Evolutionary conservation across 176 grass and related monocot genomes (phyloP).

Genomic region (Chloris gayana): DNA sequence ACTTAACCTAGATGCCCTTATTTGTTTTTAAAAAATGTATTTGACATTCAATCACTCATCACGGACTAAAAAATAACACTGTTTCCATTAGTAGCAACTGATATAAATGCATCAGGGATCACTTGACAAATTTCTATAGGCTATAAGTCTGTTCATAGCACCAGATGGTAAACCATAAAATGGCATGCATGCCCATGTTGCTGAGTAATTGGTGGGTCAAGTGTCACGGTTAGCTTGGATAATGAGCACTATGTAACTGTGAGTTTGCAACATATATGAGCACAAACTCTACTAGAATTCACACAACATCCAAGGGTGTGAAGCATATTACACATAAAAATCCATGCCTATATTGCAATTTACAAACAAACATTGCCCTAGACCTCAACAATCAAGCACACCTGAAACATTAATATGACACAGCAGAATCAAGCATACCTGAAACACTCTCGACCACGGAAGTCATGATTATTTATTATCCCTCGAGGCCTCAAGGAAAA

Average conservation of each 20-base stretch:
- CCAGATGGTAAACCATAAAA: not conserved
- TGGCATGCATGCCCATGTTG: not conserved
- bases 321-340: not conserved
- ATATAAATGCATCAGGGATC: not conserved
- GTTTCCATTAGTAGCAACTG: not conserved
- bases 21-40: conserved; percentile 9
- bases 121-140: not conserved
- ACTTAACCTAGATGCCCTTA: not conserved
- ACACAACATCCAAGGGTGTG: not conserved
- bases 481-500: not conserved
- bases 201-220: not conserved
- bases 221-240: conserved; percentile 7
- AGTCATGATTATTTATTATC: conserved; percentile 44
- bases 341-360: not conserved
- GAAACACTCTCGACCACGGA: conserved; percentile 41
- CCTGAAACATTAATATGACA: conserved; percentile 32
- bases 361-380: not conserved
- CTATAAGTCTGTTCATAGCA: not conserved
- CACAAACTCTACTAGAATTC: not conserved
- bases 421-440: conserved; percentile 33
- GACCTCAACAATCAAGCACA: conserved; percentile 2
- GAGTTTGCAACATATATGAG: not conserved
- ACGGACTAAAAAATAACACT: not conserved
- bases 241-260: not conserved
- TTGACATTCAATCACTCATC: conserved; percentile 3